Percentiles rank a stretch among this genome's conserved stretches.
phyloP scores from a whole-genome alignment of 331 rosid species.

The Arachis monticola region DNA sequence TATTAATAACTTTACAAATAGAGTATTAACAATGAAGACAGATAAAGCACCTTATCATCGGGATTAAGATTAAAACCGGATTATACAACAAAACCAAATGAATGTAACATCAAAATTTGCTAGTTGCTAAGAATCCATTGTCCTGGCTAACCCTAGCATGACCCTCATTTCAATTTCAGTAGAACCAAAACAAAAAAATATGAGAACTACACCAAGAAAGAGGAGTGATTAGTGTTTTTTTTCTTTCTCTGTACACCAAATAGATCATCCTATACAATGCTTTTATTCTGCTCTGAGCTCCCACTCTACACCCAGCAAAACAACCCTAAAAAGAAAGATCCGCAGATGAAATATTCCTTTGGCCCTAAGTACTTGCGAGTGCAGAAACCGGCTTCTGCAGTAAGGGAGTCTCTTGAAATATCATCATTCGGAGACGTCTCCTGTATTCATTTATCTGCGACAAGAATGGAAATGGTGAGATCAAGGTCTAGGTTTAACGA shows the following conservation, averaged over 20 bases:
- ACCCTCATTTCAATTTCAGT: constrained; percentile 23
- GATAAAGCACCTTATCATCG: too few relatives aligned
- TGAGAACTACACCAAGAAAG: constrained; percentile 1
- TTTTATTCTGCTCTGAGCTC: neutral
- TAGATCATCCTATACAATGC: constrained; percentile 15
- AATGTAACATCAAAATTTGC: constrained; percentile 27
- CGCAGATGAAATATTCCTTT: neutral
- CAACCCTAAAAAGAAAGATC: neutral
- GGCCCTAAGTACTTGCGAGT: neutral
- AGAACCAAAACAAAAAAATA: constrained; percentile 31
- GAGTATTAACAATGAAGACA: too few relatives aligned
- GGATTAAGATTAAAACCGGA: neutral
- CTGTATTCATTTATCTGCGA: constrained; percentile 56
- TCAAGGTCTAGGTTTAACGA: too few relatives aligned
- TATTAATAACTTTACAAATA: too few relatives aligned
- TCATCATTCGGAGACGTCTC: constrained; percentile 63
- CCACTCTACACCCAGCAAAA: neutral
- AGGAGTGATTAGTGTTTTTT: constrained; percentile 7
- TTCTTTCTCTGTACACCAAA: constrained; percentile 46
- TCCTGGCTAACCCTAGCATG: constrained; percentile 24
- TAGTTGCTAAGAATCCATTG: neutral
- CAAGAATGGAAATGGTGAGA: neutral
- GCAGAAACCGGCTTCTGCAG: constrained; percentile 54
- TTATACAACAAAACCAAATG: neutral
- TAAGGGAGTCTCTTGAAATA: constrained; percentile 67